A percentile compares a stretch with the other conserved stretches of the same genome.
phyloP scores from a whole-genome alignment of 2,329 filamentous ascomycete species.

The Lizonia empirigonia region DNA sequence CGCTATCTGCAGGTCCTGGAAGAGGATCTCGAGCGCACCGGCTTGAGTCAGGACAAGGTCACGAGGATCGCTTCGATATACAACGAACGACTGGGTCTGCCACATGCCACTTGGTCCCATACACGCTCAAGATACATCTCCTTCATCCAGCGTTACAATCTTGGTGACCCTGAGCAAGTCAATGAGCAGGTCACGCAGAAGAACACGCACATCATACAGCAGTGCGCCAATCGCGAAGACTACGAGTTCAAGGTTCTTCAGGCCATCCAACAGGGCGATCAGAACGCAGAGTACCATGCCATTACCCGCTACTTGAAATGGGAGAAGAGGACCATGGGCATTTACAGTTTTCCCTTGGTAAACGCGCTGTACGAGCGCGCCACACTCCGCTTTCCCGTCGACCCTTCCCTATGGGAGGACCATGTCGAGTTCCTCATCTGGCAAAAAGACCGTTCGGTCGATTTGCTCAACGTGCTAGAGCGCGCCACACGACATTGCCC shows the following conservation, averaged over 20 bases:
- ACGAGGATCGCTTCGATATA: constrained; percentile 72
- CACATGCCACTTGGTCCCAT: constrained; percentile 75
- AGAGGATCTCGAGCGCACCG: constrained; percentile 66
- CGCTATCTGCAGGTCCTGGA: constrained; percentile 75
- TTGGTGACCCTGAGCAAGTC: constrained; percentile 71
- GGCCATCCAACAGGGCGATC: constrained; percentile 62
- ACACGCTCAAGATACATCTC: constrained; percentile 77
- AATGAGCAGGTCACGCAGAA: constrained; percentile 72
- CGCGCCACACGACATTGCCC: constrained; percentile 89
- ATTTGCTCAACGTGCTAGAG: constrained; percentile 73
- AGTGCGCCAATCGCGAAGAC: constrained; percentile 68
- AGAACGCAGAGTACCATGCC: constrained; percentile 60
- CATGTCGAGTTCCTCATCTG: constrained; percentile 74
- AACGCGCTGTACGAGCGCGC: constrained; percentile 78
- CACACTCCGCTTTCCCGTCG: constrained; percentile 72
- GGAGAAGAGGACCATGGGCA: constrained; percentile 70
- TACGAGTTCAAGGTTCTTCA: constrained; percentile 70
- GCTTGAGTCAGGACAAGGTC: constrained; percentile 59
- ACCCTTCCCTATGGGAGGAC: constrained; percentile 81
- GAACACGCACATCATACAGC: constrained; percentile 67
- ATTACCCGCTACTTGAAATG: constrained; percentile 78
- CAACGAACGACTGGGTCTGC: constrained; percentile 71
- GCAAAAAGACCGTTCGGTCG: constrained; percentile 52
- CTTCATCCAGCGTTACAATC: constrained; percentile 74
- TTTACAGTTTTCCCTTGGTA: constrained; percentile 59